phyloP scores from a whole-genome alignment of 768 basidiomycete genomes.

The Rhodosporidiobolus odoratus region DNA sequence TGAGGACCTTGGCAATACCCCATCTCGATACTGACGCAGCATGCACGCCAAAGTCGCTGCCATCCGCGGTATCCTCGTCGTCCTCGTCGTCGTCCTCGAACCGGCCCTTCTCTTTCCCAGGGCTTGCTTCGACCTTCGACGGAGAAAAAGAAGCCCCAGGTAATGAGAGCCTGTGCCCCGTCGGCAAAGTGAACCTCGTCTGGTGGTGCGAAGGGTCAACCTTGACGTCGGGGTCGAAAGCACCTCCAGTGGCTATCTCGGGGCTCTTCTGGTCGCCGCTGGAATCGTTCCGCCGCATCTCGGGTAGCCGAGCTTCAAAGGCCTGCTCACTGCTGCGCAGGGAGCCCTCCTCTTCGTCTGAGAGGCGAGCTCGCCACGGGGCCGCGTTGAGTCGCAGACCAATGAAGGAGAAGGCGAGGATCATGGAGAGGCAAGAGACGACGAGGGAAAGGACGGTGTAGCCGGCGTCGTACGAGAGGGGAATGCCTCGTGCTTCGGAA shows the following conservation, averaged over 20 bases:
- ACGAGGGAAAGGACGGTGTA: conserved; percentile 34
- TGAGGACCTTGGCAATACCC: conserved; percentile 26
- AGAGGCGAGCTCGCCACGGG: not conserved
- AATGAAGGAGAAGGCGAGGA: conserved; percentile 37
- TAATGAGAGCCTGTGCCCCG: not conserved
- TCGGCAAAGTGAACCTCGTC: not conserved
- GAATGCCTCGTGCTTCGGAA: conserved; percentile 15
- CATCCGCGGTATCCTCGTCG: conserved; percentile 19
- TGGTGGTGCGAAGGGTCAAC: not conserved
- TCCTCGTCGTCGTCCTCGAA: not conserved
- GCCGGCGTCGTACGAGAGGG: conserved; percentile 24
- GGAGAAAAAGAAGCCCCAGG: not conserved
- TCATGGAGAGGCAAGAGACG: conserved; percentile 30
- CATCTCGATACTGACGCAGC: conserved; percentile 11
- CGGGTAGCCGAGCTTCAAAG: not conserved
- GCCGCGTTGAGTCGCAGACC: conserved; percentile 24
- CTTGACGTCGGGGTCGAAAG: conserved; percentile 12
- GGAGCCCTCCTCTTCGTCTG: conserved; percentile 9
- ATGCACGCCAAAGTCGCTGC: conserved; percentile 30
- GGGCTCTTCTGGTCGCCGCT: not conserved
- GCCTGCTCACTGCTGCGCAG: not conserved
- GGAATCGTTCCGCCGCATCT: not conserved
- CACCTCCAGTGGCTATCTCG: not conserved
- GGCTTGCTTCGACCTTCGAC: not conserved
- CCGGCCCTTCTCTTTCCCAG: not conserved